Conservation (phyloP, 1,139 yeast species). For the Debaryomycetaceae sp. region DNA sequence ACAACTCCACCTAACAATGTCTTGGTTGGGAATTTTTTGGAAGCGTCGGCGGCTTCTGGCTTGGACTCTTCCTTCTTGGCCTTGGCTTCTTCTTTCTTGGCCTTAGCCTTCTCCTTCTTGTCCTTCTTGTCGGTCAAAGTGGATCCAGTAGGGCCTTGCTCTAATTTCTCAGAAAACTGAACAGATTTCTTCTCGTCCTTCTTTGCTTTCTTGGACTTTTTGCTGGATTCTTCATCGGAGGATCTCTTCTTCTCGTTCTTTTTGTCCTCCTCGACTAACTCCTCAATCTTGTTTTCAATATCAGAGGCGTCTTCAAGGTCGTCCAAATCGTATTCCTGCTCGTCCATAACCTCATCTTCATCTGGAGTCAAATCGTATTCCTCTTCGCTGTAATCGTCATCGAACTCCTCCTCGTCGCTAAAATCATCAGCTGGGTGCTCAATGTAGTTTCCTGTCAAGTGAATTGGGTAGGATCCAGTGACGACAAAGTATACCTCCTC, state of each 20-base stretch:
- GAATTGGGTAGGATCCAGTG: conserved; percentile 92
- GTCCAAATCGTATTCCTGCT: conserved; percentile 78
- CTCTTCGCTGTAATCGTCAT: conserved; percentile 47
- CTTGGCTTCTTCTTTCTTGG: conserved; percentile 18
- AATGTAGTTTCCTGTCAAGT: conserved; percentile 91
- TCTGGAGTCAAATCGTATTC: conserved; percentile 64
- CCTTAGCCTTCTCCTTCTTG: conserved; percentile 15
- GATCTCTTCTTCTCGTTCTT: conserved; percentile 34
- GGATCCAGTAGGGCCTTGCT: conserved; percentile 83
- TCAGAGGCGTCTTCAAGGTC: conserved; percentile 60
- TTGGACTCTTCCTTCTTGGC: conserved; percentile 12
- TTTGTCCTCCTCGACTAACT: conserved; percentile 55
- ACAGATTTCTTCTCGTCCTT: conserved; percentile 65
- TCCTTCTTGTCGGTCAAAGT: conserved; percentile 32
- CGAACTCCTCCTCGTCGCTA: conserved; percentile 50
- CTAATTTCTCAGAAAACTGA: conserved; percentile 84
- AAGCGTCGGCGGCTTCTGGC: conserved; percentile 19
- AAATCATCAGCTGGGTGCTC: conserved; percentile 88
- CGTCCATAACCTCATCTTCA: conserved; percentile 76
- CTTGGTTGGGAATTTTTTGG: conserved; percentile 58
- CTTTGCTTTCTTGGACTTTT: conserved; percentile 43
- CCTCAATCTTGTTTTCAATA: conserved; percentile 54
- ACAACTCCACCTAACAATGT: conserved; percentile 90
- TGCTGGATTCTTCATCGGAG: conserved; percentile 24
- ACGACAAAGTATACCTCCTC: conserved; percentile 94